phyloP scores from a whole-genome alignment of 192 early-diverging fungal genomes.

The Coemansia erecta region DNA sequence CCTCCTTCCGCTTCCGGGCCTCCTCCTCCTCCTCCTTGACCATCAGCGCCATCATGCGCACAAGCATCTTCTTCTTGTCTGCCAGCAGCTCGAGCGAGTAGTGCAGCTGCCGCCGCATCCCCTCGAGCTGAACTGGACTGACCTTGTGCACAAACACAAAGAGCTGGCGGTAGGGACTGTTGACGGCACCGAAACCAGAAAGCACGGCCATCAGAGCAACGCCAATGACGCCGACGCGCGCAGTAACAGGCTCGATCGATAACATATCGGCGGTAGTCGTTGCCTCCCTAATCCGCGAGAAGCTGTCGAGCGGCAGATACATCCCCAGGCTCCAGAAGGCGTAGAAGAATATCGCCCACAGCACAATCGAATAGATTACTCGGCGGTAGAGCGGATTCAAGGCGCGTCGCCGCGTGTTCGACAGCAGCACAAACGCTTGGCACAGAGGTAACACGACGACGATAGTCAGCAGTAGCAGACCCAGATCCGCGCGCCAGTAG shows the following conservation, averaged over 20 bases:
- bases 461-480: slow-evolving; percentile 65
- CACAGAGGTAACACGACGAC: slow-evolving; percentile 73
- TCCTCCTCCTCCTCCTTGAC: slow-evolving; percentile 16
- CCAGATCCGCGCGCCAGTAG: slow-evolving; percentile 72
- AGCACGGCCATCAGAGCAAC: slow-evolving; percentile 91
- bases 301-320: slow-evolving; percentile 58
- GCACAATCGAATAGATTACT: slow-evolving; percentile 26
- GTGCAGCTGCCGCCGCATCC: slow-evolving; percentile 67
- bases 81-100: slow-evolving; percentile 65
- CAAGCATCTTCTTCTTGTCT: slow-evolving; percentile 64
- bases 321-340: slow-evolving; percentile 62
- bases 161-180: slow-evolving; percentile 84
- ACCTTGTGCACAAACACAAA: slow-evolving; percentile 75
- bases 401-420: slow-evolving; percentile 30
- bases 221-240: slow-evolving; percentile 83
- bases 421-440: slow-evolving; percentile 66
- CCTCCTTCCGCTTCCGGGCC: not conserved
- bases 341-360: slow-evolving; percentile 57
- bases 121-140: slow-evolving; percentile 46
- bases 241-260: slow-evolving; percentile 70
- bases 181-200: slow-evolving; percentile 93
- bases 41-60: slow-evolving; percentile 35
- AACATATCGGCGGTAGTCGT: slow-evolving; percentile 44
- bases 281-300: slow-evolving; percentile 41
- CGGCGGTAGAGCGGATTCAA: slow-evolving; percentile 31